These are phyloP conservation scores for Mucor lusitanicus DNA, from an alignment of 371 early-diverging fungal genomes.

Conservation along the genomic window DNA sequence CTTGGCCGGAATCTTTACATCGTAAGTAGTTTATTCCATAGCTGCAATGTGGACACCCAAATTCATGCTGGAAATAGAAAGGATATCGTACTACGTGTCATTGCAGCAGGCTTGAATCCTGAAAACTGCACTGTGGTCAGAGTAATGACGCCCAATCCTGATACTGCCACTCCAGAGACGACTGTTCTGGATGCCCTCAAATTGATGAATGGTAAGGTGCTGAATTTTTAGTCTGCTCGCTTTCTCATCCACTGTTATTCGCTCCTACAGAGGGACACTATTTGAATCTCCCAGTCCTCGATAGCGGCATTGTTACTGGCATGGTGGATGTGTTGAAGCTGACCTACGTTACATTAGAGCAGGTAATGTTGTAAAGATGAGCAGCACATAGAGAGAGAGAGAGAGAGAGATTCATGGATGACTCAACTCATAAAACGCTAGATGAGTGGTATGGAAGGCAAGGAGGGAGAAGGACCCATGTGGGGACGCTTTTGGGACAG, in stretches of 20 bases:
- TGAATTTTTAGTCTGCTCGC: not conserved
- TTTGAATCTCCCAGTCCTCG: conserved; percentile 93
- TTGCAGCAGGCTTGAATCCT: conserved; percentile 90
- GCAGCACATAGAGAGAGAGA: too few relatives aligned
- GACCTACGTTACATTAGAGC: conserved; percentile 81
- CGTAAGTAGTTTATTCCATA: conserved; percentile 15
- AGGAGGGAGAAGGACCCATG: conserved; percentile 38
- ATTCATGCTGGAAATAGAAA: conserved; percentile 20
- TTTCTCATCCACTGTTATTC: not conserved
- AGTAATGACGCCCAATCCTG: conserved; percentile 96
- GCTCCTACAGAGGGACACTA: conserved; percentile 61
- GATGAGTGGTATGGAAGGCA: conserved; percentile 7
- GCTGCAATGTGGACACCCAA: not conserved
- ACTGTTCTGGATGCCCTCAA: conserved; percentile 90
- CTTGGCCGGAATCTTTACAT: conserved; percentile 90
- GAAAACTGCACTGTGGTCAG: conserved; percentile 84
- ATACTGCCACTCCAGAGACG: conserved; percentile 76
- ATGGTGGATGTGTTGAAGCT: conserved; percentile 92
- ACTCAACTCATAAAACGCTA: not conserved
- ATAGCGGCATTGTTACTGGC: conserved; percentile 75
- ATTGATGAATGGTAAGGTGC: conserved; percentile 78
- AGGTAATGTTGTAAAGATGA: conserved; percentile 31
- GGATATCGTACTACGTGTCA: conserved; percentile 91
- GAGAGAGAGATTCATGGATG: not conserved
- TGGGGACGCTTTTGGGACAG: conserved; percentile 53